Conservation (phyloP, 2,329 filamentous ascomycete species). For the Penicillium aurantiogriseum region DNA sequence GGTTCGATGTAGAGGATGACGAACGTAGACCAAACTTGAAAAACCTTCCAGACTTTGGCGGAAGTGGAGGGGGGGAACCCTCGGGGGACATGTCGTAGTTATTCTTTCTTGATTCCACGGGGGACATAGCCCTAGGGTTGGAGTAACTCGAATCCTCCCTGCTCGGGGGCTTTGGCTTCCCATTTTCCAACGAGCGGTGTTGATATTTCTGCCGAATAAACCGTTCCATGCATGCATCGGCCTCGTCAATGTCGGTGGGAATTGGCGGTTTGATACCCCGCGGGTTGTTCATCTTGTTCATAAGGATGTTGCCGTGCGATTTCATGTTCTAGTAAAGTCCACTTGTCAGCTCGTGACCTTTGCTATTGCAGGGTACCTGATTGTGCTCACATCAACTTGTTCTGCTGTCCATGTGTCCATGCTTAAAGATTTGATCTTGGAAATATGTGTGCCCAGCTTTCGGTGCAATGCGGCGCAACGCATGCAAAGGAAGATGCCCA, state of each 20-base stretch:
- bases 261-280: constrained; percentile 78
- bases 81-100: constrained; percentile 43
- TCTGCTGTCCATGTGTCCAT: constrained; percentile 98
- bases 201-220: constrained; percentile 96
- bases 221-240: constrained; percentile 89
- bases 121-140: constrained; percentile 18
- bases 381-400: constrained; percentile 78
- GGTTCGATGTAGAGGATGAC: constrained; percentile 68
- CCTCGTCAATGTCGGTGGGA: constrained; percentile 86
- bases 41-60: constrained; percentile 59
- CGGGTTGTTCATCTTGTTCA: constrained; percentile 88
- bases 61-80: constrained; percentile 56
- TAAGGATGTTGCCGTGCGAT: constrained; percentile 78
- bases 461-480: constrained; percentile 93
- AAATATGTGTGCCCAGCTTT: constrained; percentile 95
- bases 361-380: background rate
- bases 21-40: constrained; percentile 66
- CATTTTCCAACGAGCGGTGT: constrained; percentile 55
- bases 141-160: constrained; percentile 59
- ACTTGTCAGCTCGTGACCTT: constrained; percentile 71
- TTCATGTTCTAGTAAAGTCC: constrained; percentile 73
- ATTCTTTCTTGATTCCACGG: constrained; percentile 7
- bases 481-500: constrained; percentile 97
- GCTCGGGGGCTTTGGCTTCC: constrained; percentile 46
- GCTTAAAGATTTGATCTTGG: constrained; percentile 96